Evolutionary conservation across 164 flowering plant species (phyloP).

Genomic region (Taxillus chinensis): DNA sequence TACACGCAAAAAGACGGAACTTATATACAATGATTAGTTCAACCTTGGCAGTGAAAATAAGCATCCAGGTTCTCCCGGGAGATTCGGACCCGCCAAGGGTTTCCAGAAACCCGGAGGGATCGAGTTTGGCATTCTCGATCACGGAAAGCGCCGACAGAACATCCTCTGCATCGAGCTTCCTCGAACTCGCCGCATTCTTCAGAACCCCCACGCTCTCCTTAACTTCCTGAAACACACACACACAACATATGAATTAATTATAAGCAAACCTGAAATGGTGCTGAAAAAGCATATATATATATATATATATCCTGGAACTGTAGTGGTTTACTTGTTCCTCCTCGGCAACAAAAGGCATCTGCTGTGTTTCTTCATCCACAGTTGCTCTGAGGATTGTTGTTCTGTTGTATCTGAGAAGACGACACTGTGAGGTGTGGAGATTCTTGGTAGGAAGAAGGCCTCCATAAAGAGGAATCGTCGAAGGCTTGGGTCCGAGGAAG

Average conservation of each 20-base stretch:
- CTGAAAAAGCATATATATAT: slow-evolving; percentile 3
- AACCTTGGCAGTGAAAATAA: slow-evolving; percentile 80
- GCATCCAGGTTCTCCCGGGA: slow-evolving; percentile 98
- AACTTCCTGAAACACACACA: slow-evolving; percentile 38
- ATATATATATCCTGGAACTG: no score
- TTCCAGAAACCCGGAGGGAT: slow-evolving; percentile 51
- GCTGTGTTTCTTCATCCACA: slow-evolving; percentile 22
- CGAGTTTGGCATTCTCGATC: slow-evolving; percentile 73
- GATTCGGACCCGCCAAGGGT: slow-evolving; percentile 82
- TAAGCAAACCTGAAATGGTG: not conserved
- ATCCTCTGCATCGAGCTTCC: slow-evolving; percentile 49
- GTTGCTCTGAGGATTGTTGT: slow-evolving; percentile 22
- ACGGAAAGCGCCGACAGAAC: slow-evolving; percentile 56
- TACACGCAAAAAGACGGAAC: not conserved
- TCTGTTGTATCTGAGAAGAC: slow-evolving; percentile 9
- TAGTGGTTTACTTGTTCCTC: slow-evolving; percentile 9
- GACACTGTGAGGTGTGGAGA: slow-evolving; percentile 1
- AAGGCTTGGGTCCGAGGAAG: no score
- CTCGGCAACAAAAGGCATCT: slow-evolving; percentile 14
- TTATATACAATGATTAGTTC: not conserved
- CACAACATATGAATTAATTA: not conserved
- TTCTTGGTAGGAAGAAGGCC: not conserved
- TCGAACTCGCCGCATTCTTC: slow-evolving; percentile 77
- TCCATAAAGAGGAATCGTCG: no score
- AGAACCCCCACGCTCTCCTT: slow-evolving; percentile 66